phyloP scores from a whole-genome alignment of 139 green algal species.

The Prasinococcaceae sp. region DNA sequence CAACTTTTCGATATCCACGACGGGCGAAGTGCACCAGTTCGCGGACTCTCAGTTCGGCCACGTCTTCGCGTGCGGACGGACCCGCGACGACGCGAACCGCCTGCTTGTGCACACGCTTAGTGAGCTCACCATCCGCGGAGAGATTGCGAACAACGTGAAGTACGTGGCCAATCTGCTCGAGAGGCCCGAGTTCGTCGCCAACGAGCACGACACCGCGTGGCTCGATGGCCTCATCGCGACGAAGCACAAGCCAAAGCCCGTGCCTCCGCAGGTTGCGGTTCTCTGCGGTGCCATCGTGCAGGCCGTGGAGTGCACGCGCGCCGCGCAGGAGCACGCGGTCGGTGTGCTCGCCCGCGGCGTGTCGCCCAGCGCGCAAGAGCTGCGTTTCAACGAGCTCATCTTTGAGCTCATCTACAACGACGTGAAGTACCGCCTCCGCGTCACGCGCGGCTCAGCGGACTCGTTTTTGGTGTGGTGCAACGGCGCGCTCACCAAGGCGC shows the following conservation, averaged over 20 bases:
- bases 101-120: slow-evolving; percentile 85
- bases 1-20: slow-evolving; percentile 76
- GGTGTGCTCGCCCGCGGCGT: slow-evolving; percentile 1
- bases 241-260: no score
- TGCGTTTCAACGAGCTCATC: slow-evolving; percentile 3
- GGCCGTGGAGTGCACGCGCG: no score
- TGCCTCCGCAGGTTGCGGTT: no score
- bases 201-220: slow-evolving; percentile 67
- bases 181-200: slow-evolving; percentile 39
- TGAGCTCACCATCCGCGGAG: slow-evolving; percentile 81
- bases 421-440: slow-evolving; percentile 7
- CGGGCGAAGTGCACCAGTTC: slow-evolving; percentile 88
- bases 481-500: slow-evolving; percentile 4
- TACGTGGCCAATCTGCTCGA: slow-evolving; percentile 49
- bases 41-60: slow-evolving; percentile 95
- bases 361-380: no score
- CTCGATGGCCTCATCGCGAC: slow-evolving; percentile 73
- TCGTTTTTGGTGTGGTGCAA: slow-evolving; percentile 7
- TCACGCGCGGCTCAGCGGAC: background rate
- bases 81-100: slow-evolving; percentile 58
- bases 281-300: no score
- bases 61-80: slow-evolving; percentile 84
- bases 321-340: no score
- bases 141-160: slow-evolving; percentile 86
- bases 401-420: slow-evolving; percentile 19